phyloP scores from a whole-genome alignment of 192 early-diverging fungal genomes.

The Backusella parvicylindrica region DNA sequence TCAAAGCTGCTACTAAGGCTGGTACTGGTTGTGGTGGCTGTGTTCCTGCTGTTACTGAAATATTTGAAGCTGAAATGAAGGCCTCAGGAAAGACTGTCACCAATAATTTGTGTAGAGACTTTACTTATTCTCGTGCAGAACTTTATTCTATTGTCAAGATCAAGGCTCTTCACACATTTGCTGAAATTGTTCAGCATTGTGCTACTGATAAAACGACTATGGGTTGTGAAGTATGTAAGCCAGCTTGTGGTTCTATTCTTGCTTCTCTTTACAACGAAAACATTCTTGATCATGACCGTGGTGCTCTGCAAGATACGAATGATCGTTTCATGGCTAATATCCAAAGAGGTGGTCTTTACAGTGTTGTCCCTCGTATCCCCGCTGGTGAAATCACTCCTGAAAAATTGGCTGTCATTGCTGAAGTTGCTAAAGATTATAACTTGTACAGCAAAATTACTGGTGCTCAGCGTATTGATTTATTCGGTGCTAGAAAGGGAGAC shows the following conservation, averaged over 20 bases:
- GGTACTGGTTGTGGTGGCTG: constrained; percentile 66
- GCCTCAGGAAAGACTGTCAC: constrained; percentile 49
- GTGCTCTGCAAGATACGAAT: constrained; percentile 64
- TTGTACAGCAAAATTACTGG: constrained; percentile 71
- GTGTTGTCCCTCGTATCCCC: constrained; percentile 60
- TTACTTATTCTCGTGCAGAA: constrained; percentile 54
- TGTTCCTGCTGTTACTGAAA: constrained; percentile 40
- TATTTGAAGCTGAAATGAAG: constrained; percentile 60
- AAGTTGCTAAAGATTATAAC: constrained; percentile 60
- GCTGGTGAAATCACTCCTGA: constrained; percentile 70
- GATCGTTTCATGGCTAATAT: constrained; percentile 69
- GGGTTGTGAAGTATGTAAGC: constrained; percentile 64
- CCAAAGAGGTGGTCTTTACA: constrained; percentile 64
- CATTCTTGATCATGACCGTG: constrained; percentile 44
- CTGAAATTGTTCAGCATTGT: constrained; percentile 43
- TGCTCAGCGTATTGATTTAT: constrained; percentile 63
- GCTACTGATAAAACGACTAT: constrained; percentile 37
- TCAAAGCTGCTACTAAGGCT: constrained; percentile 14
- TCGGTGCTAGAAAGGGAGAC: constrained; percentile 61
- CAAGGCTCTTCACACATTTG: constrained; percentile 49
- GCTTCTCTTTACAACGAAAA: constrained; percentile 65
- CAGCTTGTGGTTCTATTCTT: constrained; percentile 59
- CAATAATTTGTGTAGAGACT: constrained; percentile 59
- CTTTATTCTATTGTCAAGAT: constrained; percentile 61
- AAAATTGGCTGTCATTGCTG: constrained; percentile 53